phyloP scores from a whole-genome alignment of 805 yeast species.

The Lipomyces spencermartinsiae region DNA sequence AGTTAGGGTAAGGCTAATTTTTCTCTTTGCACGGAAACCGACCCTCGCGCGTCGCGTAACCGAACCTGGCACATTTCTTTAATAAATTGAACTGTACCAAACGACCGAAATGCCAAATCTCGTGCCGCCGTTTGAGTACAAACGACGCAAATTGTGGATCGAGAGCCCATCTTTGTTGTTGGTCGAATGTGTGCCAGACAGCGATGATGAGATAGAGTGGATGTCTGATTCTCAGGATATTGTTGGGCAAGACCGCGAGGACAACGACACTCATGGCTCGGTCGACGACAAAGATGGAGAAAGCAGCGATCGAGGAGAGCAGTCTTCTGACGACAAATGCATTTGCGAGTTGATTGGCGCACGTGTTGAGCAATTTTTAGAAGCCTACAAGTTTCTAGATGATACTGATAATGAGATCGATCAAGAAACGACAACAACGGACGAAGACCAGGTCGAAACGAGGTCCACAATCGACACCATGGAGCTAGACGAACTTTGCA shows the following conservation, averaged over 20 bases:
- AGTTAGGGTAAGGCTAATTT: neutral
- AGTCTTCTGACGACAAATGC: neutral
- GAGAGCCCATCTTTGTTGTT: neutral
- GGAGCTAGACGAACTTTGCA: neutral
- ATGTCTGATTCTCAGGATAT: neutral
- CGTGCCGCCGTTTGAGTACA: constrained; percentile 4
- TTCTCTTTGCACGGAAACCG: too few species aligned
- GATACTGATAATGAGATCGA: neutral
- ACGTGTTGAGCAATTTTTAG: neutral
- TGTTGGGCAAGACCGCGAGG: neutral
- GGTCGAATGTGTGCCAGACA: neutral
- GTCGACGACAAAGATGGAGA: neutral
- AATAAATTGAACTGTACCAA: too few species aligned
- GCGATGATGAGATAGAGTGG: neutral
- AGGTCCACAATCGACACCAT: neutral
- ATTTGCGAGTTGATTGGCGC: neutral
- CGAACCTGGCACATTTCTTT: too few species aligned
- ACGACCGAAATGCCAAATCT: neutral
- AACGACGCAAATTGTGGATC: neutral
- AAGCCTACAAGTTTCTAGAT: neutral
- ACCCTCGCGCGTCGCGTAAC: too few species aligned
- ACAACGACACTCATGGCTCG: neutral
- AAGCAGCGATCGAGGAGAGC: neutral
- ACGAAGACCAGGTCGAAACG: neutral
- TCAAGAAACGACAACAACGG: neutral